Evolutionary conservation across 202 grass and related monocot genomes (phyloP).

Genomic region (Panicum hallii): DNA sequence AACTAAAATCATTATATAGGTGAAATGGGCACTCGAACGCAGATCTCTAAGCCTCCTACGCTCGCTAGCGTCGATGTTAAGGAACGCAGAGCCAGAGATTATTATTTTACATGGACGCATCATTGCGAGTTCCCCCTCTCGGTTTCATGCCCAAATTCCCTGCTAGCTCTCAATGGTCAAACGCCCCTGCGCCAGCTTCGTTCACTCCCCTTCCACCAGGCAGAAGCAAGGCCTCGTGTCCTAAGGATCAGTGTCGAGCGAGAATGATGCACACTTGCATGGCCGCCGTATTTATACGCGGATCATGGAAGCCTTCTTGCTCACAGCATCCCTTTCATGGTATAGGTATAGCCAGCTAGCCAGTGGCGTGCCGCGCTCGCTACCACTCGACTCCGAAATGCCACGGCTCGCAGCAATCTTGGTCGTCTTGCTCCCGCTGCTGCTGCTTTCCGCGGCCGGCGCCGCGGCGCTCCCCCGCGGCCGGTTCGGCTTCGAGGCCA

Average conservation of each 20-base stretch:
- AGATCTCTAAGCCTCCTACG: constrained; percentile 34
- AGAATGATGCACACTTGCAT: background rate
- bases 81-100: constrained; percentile 4
- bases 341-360: background rate
- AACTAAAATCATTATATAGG: background rate
- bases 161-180: background rate
- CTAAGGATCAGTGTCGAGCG: constrained; percentile 47
- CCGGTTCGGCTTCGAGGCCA: constrained; percentile 54
- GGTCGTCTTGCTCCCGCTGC: constrained; percentile 46
- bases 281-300: constrained; percentile 25
- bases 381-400: constrained; percentile 39
- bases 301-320: constrained; percentile 36
- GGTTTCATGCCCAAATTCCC: constrained; percentile 12
- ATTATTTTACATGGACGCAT: constrained; percentile 17
- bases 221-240: constrained; percentile 33
- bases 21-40: constrained; percentile 22
- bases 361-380: constrained; percentile 27
- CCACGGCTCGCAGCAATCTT: constrained; percentile 26
- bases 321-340: constrained; percentile 51
- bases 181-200: too few relatives aligned
- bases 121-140: constrained; percentile 35
- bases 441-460: background rate
- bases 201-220: background rate
- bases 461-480: background rate
- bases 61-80: constrained; percentile 39